Evolutionary conservation across 192 early-diverging fungal genomes (phyloP).

Genomic region (Coemansia sp.): DNA sequence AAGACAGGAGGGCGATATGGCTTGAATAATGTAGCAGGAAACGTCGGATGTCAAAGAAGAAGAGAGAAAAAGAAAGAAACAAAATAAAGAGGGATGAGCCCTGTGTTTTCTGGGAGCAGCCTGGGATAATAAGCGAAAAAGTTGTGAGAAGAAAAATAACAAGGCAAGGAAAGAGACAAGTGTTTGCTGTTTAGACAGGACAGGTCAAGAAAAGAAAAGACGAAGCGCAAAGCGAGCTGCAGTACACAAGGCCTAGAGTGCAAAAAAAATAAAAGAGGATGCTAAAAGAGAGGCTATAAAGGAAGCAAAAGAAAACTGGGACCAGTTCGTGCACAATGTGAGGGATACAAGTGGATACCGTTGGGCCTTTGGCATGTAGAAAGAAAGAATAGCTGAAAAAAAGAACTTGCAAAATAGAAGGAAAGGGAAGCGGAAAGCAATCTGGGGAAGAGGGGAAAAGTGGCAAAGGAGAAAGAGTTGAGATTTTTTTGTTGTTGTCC

Average conservation of each 20-base stretch:
- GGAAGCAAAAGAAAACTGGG: background rate
- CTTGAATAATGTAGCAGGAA: background rate
- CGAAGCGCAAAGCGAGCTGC: background rate
- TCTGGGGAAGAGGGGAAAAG: background rate
- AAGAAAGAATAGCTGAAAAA: background rate
- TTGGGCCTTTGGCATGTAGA: background rate
- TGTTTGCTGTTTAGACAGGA: background rate
- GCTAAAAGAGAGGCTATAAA: background rate
- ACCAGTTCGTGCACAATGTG: background rate
- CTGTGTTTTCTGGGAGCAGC: background rate
- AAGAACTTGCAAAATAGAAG: background rate
- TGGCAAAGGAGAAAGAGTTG: constrained; percentile 2
- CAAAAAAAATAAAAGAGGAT: background rate
- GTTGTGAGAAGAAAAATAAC: background rate
- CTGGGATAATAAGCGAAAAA: background rate
- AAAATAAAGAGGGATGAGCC: background rate
- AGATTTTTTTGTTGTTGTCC: background rate
- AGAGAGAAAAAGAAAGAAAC: background rate
- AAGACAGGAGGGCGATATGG: background rate
- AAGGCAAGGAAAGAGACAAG: background rate
- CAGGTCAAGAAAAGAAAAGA: background rate
- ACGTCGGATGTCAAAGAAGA: background rate
- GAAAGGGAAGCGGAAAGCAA: constrained; percentile 5
- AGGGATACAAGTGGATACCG: background rate
- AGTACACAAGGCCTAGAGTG: background rate